These are phyloP conservation scores for Syzygium malaccense DNA, from an alignment of 441 rosid genomes.

Conservation along the genomic window DNA sequence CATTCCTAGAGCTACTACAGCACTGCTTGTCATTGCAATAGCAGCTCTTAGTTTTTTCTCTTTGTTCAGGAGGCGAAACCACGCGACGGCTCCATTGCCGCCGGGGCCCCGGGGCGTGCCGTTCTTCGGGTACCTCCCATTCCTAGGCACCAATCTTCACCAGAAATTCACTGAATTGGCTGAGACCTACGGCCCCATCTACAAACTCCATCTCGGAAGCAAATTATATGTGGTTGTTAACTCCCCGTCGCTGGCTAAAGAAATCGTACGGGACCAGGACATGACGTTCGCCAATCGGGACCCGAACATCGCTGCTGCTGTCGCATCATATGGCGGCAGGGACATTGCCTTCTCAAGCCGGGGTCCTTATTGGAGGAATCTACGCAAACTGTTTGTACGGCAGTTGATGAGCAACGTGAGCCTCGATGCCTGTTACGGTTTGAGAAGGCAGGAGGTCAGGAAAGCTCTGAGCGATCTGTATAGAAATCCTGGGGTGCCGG, in stretches of 20 bases:
- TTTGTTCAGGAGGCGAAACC: neutral
- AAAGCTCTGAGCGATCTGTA: neutral
- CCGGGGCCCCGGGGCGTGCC: neutral
- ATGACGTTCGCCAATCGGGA: neutral
- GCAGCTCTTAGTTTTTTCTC: neutral
- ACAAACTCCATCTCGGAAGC: neutral
- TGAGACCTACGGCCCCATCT: neutral
- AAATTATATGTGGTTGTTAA: no score
- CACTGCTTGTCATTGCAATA: neutral
- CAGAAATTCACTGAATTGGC: neutral
- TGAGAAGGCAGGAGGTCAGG: neutral
- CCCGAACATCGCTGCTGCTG: no score
- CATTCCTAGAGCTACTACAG: neutral
- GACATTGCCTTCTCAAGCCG: no score
- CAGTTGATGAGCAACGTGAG: neutral
- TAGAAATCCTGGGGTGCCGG: neutral
- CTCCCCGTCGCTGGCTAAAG: neutral
- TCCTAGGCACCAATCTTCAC: neutral
- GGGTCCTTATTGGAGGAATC: neutral
- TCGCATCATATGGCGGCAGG: no score
- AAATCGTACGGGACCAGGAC: neutral
- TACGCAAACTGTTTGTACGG: neutral
- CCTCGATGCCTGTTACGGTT: neutral
- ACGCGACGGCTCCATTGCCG: neutral
- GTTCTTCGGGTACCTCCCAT: neutral